Conservation (phyloP, 2,329 filamentous ascomycete genomes). For the Teratosphaeria gauchensis region DNA sequence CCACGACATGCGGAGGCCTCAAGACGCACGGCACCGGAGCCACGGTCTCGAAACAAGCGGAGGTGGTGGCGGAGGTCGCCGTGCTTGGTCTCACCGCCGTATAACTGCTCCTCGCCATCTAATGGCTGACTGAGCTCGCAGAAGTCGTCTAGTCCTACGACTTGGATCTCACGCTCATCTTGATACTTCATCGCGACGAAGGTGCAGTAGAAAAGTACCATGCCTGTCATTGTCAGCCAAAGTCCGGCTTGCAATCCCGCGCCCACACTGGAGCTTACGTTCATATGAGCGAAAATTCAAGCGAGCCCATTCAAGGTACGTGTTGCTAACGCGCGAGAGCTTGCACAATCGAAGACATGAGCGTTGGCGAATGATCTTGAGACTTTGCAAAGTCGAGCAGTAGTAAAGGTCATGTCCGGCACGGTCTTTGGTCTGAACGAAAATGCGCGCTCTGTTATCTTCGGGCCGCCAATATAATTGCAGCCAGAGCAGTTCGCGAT, state of each 20-base stretch:
- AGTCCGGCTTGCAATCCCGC: background rate
- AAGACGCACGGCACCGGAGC: conserved; percentile 44
- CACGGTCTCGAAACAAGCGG: conserved; percentile 43
- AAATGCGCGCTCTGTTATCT: conserved; percentile 45
- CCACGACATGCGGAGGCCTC: conserved; percentile 48
- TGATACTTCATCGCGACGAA: conserved; percentile 50
- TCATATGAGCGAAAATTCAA: conserved; percentile 48
- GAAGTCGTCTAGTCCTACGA: conserved; percentile 33
- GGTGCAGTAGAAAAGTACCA: conserved; percentile 49
- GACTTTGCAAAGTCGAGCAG: conserved; percentile 42
- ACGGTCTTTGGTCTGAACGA: conserved; percentile 39
- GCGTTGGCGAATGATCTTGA: conserved; percentile 32
- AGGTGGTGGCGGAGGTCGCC: conserved; percentile 44
- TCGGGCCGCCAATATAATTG: conserved; percentile 37
- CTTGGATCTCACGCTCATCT: conserved; percentile 33
- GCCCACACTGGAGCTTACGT: conserved; percentile 27
- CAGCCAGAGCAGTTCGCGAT: conserved; percentile 31
- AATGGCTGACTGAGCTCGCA: conserved; percentile 32
- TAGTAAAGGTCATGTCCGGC: conserved; percentile 33
- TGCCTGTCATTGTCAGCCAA: conserved; percentile 26
- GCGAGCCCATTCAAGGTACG: conserved; percentile 42
- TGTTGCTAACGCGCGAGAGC: conserved; percentile 25
- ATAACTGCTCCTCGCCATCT: conserved; percentile 24
- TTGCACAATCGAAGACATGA: conserved; percentile 30
- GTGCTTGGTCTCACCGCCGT: conserved; percentile 44